Base-by-base conservation (phyloP, 305 asterid species). In the Fraxinus floribunda region DNA sequence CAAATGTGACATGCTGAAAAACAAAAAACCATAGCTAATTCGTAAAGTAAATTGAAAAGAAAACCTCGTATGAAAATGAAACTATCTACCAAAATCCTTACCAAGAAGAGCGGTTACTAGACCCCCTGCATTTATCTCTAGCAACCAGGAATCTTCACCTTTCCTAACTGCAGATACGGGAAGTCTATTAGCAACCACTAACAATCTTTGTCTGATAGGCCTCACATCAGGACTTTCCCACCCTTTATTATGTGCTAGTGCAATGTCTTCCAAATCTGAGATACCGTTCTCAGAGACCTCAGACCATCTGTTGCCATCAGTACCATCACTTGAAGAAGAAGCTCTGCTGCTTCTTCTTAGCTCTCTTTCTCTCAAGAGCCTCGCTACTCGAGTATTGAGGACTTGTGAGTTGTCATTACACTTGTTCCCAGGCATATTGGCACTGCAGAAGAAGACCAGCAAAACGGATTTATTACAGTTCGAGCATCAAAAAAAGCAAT, bases 121-220 rank as follows among this genome's bases (percentile, higher is more conserved):
- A 86, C 99, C 99, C 35, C 99, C 99, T 0, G 97, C 98, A 86
- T 98, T 97, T 75, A 97, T 90, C 89, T 97, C 98, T 75, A 97
- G 88, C 9, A 93, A 90, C 99, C 99, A 97, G 34, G 96, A 89
- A 82, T 93, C 98, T 88, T 91, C 97, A 10, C 95, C 94, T 83
- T 88, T 89, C 89, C 98, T 88, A 46, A 92, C 95, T 1, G 99
- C 99, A 76, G 99, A 92, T 34, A 97, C 99, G 4, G 99, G 99
- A 62, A 97, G 94, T 79, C 99, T 90, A 76, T 97, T 97, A 79
- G 99, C 99, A 89, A 97, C 98, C 79, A 97, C 99, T 75, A 97
- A 89, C 82, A 97, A 89, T 82, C 99, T 86, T 89, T 97, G 99
- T 78, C 86, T 91, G 29, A 49, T 36, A n/a, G 95, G 92, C 85